Conservation (phyloP, 2,329 filamentous ascomycete species). For the Neonectria magnoliae region DNA sequence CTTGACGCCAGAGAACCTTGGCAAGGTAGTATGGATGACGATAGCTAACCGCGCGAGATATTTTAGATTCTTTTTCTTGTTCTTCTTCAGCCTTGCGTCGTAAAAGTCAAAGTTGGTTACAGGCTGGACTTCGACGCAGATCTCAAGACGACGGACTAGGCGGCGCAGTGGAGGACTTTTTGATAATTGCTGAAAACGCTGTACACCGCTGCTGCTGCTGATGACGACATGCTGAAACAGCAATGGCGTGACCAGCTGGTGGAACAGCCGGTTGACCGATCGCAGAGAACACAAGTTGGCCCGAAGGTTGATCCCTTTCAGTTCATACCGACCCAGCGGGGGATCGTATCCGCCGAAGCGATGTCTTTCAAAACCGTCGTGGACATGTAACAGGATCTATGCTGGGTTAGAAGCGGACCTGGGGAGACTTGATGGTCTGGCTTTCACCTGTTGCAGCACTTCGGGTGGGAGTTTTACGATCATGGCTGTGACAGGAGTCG, state of each 20-base stretch:
- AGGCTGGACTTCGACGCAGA: conserved; percentile 8
- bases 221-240: conserved; percentile 16
- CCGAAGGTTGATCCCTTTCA: conserved; percentile 11
- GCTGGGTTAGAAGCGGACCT: neutral
- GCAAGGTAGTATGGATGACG: conserved; percentile 11
- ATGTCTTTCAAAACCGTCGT: conserved; percentile 5
- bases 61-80: neutral
- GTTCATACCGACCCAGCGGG: conserved; percentile 12
- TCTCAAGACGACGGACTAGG: conserved; percentile 18
- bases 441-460: conserved; percentile 12
- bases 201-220: neutral
- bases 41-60: conserved; percentile 14
- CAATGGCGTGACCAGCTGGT: conserved; percentile 5
- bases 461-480: conserved; percentile 3
- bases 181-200: conserved; percentile 12
- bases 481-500: neutral
- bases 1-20: conserved; percentile 8
- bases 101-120: neutral
- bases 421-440: too few relatives aligned
- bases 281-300: conserved; percentile 10
- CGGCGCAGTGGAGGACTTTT: conserved; percentile 4
- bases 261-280: conserved; percentile 7
- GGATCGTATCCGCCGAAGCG: neutral
- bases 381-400: conserved; percentile 6
- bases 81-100: neutral